Evolutionary conservation across 345 rosid genomes (phyloP), one percentile per base, ranked within the genome.

Genomic region (Rhizophora mangle): DNA sequence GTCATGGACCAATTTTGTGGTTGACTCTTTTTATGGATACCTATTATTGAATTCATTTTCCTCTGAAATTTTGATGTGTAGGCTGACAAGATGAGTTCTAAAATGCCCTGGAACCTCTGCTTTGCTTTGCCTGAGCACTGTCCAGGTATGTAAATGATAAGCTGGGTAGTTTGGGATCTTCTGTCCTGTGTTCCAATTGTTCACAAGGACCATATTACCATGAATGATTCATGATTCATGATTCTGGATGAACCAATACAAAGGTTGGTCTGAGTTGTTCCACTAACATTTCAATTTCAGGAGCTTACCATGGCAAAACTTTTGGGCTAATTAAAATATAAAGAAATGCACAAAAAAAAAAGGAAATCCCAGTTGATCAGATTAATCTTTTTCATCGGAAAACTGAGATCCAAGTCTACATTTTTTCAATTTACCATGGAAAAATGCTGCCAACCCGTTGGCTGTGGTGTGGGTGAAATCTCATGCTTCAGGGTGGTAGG

Each of bases 381-480:
- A 37, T 37, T 37, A 37, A 8, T 8, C 43, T 37, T 8, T 37
- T 37, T 37, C 43, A 37, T 37, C 43, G 43, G 43, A 37, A 8
- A n/a, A 8, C 58, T n/a, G 2, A n/a, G 26, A 54, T n/a, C 1
- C 58, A 54, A 54, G 5, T 54, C 8, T 21, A 24, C 11, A 24
- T 24, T 24, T 24, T 8, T 21, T 54, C 6, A 0, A 2, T 11
- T 54, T 54, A 54, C 58, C 22, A 24, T 24, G 58, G 58, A 8
- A 9, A 54, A 21, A 21, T 7, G 58, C 58, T 27, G 74, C 68
- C 7, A 68, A 63, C 20, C 39, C 31, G 5, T 55, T 68, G 68
- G 74, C 74, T 19, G 43, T 37, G 43, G 43, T 9, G 11, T n/a
- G 6, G 74, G 68, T 53, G 68, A 37, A 26, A 71, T 62, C 26